phyloP scores from a whole-genome alignment of 192 early-diverging fungal species.

The Linnemannia exigua region DNA sequence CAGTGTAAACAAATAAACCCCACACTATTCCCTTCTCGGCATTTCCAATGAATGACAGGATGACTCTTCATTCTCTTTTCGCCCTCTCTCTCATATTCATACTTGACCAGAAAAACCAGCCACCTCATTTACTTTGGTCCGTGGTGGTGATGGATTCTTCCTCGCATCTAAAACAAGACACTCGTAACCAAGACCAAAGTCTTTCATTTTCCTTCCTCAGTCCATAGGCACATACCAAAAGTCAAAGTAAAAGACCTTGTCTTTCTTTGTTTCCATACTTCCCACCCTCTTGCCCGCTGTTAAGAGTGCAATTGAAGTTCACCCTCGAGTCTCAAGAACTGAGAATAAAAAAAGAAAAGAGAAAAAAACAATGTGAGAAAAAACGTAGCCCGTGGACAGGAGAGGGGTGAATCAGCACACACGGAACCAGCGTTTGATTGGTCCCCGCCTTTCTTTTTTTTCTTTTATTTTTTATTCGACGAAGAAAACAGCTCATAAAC shows the following conservation, averaged over 20 bases:
- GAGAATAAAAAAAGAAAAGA: background rate
- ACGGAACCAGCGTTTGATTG: constrained; percentile 25
- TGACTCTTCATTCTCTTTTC: background rate
- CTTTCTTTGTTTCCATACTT: background rate
- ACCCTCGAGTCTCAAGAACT: background rate
- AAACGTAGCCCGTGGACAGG: constrained; percentile 5
- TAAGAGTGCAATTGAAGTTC: background rate
- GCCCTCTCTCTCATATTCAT: background rate
- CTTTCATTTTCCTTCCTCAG: too few species aligned
- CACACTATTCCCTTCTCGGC: constrained; percentile 1
- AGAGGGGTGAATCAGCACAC: constrained; percentile 5
- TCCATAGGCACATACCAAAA: background rate
- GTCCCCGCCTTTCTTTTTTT: constrained; percentile 24
- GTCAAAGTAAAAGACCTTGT: background rate
- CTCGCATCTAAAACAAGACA: background rate
- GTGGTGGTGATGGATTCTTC: background rate
- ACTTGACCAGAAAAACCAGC: background rate
- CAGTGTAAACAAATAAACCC: background rate
- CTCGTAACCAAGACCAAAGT: background rate
- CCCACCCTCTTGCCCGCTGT: background rate
- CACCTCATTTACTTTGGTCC: background rate
- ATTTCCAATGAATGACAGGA: background rate
- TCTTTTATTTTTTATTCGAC: constrained; percentile 16
- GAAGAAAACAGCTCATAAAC: background rate
- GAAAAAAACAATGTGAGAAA: background rate